phyloP scores from a whole-genome alignment of 2,329 filamentous ascomycete genomes.

The Aspergillus glaucus region DNA sequence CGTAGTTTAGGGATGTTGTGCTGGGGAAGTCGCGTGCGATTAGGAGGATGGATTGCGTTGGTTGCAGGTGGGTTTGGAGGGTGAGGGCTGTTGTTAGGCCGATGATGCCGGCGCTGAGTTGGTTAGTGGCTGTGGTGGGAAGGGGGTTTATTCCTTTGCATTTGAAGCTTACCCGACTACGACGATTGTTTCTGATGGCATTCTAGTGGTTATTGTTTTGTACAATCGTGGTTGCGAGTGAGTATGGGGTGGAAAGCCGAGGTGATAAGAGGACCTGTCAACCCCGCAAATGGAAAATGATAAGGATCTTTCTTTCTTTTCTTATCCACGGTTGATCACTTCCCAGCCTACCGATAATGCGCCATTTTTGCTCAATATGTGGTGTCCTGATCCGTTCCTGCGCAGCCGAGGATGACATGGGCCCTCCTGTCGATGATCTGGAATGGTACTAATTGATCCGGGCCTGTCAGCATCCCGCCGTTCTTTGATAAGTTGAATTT shows the following conservation, averaged over 20 bases:
- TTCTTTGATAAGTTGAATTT: no score
- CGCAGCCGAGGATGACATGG: background rate
- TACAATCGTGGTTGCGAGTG: background rate
- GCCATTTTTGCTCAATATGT: background rate
- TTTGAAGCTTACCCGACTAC: conserved; percentile 27
- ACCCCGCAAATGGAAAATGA: background rate
- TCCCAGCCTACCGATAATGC: background rate
- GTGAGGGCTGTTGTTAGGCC: conserved; percentile 33
- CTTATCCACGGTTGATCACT: background rate
- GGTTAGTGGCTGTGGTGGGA: conserved; percentile 1
- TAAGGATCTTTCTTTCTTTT: background rate
- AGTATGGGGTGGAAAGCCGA: background rate
- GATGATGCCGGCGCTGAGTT: conserved; percentile 33
- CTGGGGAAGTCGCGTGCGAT: conserved; percentile 37
- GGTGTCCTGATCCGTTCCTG: background rate
- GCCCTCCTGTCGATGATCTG: background rate
- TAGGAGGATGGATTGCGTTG: conserved; percentile 30
- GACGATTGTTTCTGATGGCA: conserved; percentile 29
- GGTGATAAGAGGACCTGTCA: background rate
- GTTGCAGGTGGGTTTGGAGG: conserved; percentile 24
- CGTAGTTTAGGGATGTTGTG: conserved; percentile 38
- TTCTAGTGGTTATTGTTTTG: conserved; percentile 4
- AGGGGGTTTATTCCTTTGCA: no score
- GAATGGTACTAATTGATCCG: background rate
- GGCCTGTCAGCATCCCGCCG: background rate